Evolutionary conservation across 1,284 basidiomycete genomes (phyloP).

Genomic region (Cutaneotrichosporon dermatis): DNA sequence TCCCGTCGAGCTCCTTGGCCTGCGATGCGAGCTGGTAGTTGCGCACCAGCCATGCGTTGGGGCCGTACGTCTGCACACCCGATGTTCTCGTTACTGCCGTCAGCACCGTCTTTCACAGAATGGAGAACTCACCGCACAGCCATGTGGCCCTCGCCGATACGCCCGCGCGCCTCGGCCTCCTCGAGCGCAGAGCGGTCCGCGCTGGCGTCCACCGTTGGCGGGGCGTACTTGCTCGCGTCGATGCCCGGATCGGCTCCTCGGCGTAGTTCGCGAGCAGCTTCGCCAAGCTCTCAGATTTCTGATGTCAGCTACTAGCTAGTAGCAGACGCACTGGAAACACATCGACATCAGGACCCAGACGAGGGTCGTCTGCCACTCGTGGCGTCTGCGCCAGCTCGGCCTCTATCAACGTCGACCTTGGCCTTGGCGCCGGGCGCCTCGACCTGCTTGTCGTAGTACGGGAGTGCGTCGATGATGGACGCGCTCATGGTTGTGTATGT

Average conservation of each 20-base stretch:
- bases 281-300: conserved; percentile 52
- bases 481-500: conserved; percentile 23
- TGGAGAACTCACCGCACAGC: conserved; percentile 61
- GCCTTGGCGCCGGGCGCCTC: conserved; percentile 58
- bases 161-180: conserved; percentile 69
- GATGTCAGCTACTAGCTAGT: conserved; percentile 12
- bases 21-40: conserved; percentile 81
- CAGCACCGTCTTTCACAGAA: no score
- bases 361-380: conserved; percentile 56
- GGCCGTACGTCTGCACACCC: conserved; percentile 81
- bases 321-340: conserved; percentile 32
- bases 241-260: conserved; percentile 56
- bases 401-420: conserved; percentile 43
- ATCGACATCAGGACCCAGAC: conserved; percentile 63
- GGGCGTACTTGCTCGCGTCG: conserved; percentile 73
- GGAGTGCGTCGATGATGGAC: conserved; percentile 67
- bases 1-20: conserved; percentile 66
- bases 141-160: conserved; percentile 86
- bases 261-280: conserved; percentile 67
- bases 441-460: conserved; percentile 91
- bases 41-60: conserved; percentile 85
- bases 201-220: conserved; percentile 60
- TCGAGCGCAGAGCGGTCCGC: conserved; percentile 75
- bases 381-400: conserved; percentile 40
- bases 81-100: conserved; percentile 70